Base-by-base conservation (phyloP, 257 asterid genomes). In the Phtheirospermum japonicum region DNA sequence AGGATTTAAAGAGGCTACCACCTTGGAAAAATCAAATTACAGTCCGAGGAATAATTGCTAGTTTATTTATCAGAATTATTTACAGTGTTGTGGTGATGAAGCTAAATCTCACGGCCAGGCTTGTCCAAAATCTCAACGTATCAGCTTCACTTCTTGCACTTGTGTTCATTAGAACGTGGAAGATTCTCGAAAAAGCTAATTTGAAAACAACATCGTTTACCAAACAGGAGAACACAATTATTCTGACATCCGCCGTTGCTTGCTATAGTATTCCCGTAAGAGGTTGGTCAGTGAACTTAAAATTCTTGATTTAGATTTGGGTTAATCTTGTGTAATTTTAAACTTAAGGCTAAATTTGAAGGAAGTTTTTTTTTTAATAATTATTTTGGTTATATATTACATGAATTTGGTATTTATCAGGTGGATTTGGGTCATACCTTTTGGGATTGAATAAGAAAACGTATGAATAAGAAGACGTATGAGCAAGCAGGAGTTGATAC, bases 81-180 rank as follows among this genome's bases (percentile, higher is more conserved):
- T 90, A 83, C 67, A 87, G 96, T 64, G 71, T 83, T 36, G 85
- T 90, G 9, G 87, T 80, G 33, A 83, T 75, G 90, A 90, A 90
- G 80, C 84, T 90, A 11, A 77, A 79, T 64, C 93, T 90, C 36
- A 67, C 95, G 18, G 85, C 90, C 0, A 96, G 97, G 33, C 84
- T 90, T 18, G 85, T 85, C 34, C 97, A 96, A 1, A 90, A 87
- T 64, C 90, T 90, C 46, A 87, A 85, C 61, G 95, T 90, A 54
- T 90, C 97, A 12, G 97, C 95, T 56, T 93, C 96, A 30, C 85
- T 90, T 64, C 83, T 90, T 67, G 97, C 95, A 16, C 85, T 77
- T 16, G 81, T 90, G 52, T 75, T 85, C 14, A 78, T 87, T 12
- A 71, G 75, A 64, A 54, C 88, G 40, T 90, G 97, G 97, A 85